Percentiles rank a stretch among this genome's conserved stretches.
Conservation (phyloP, 2,329 filamentous ascomycete genomes). For the Aspergillus viridinutans region DNA sequence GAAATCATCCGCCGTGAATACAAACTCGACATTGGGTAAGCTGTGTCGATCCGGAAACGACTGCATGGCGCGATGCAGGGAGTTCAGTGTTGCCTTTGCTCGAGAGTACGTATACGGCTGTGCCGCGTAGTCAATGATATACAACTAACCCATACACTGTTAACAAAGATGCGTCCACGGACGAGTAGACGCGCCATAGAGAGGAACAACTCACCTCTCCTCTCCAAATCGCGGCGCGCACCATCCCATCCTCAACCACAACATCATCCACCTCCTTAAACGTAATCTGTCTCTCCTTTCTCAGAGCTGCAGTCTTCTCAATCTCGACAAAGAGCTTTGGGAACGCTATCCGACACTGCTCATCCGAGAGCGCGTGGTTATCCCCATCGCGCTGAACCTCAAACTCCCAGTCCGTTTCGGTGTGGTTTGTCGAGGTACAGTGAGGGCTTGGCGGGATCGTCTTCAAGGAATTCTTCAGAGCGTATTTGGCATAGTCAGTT, state of each 20-base stretch:
- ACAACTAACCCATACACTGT: slow-evolving; percentile 25
- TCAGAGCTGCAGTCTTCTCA: slow-evolving; percentile 27
- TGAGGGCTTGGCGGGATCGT: slow-evolving; percentile 1
- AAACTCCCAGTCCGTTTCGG: slow-evolving; percentile 29
- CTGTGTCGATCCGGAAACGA: slow-evolving; percentile 34
- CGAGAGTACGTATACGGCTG: slow-evolving; percentile 34
- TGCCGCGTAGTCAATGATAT: slow-evolving; percentile 32
- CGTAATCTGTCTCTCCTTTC: slow-evolving; percentile 20
- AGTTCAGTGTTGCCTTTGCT: slow-evolving; percentile 42
- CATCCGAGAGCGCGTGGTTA: slow-evolving; percentile 33
- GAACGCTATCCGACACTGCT: slow-evolving; percentile 38
- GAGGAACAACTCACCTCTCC: slow-evolving; percentile 30
- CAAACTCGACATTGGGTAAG: slow-evolving; percentile 49
- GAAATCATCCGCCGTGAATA: slow-evolving; percentile 46
- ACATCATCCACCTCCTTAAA: slow-evolving; percentile 34
- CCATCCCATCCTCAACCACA: slow-evolving; percentile 32
- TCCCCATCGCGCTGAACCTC: slow-evolving; percentile 28
- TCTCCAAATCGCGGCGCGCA: slow-evolving; percentile 31
- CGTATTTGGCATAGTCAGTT: slow-evolving; percentile 17
- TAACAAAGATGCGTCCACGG: not conserved
- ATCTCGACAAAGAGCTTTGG: slow-evolving; percentile 38
- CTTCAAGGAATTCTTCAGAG: slow-evolving; percentile 15
- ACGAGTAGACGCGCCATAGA: not conserved
- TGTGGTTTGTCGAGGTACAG: not conserved
- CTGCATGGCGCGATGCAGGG: slow-evolving; percentile 46